These are phyloP conservation scores for Nitzschia palea DNA, from an alignment of 108 stramenopile genomes.

Conservation along the genomic window DNA sequence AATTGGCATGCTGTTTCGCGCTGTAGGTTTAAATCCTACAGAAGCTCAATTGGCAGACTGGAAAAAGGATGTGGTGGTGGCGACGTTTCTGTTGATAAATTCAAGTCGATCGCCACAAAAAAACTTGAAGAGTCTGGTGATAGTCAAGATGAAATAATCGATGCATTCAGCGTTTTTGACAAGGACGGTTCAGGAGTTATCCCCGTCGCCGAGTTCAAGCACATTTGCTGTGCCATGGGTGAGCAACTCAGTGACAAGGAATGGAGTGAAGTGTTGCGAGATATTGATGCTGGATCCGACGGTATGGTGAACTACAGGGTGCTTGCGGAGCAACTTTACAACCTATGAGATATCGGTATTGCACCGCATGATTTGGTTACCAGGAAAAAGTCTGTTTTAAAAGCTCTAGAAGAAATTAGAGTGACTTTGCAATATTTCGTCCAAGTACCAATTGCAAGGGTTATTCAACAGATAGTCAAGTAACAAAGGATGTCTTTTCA, in stretches of 20 bases:
- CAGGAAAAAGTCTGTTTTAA: no score
- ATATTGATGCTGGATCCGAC: constrained; percentile 11
- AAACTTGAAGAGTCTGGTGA: constrained; percentile 22
- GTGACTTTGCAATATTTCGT: no score
- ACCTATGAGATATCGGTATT: no score
- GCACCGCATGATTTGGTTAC: no score
- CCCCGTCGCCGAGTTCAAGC: constrained; percentile 25
- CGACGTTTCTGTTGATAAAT: constrained; percentile 14
- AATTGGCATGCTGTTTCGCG: constrained; percentile 27
- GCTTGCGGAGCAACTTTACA: constrained; percentile 14
- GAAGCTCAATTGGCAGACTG: constrained; percentile 19
- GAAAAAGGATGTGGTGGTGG: constrained; percentile 25
- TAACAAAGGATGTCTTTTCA: no score
- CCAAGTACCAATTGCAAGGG: no score
- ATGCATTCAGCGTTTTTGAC: constrained; percentile 34
- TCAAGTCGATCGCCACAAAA: not conserved
- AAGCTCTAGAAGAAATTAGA: no score
- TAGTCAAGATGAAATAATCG: constrained; percentile 30
- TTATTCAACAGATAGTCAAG: no score
- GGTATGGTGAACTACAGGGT: constrained; percentile 26
- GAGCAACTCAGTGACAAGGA: constrained; percentile 28
- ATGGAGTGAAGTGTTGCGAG: constrained; percentile 16
- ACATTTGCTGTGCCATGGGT: constrained; percentile 30
- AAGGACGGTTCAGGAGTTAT: constrained; percentile 22
- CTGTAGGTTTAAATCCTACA: constrained; percentile 33